phyloP scores from a whole-genome alignment of 257 asterid species.

The Solanum habrochaites region DNA sequence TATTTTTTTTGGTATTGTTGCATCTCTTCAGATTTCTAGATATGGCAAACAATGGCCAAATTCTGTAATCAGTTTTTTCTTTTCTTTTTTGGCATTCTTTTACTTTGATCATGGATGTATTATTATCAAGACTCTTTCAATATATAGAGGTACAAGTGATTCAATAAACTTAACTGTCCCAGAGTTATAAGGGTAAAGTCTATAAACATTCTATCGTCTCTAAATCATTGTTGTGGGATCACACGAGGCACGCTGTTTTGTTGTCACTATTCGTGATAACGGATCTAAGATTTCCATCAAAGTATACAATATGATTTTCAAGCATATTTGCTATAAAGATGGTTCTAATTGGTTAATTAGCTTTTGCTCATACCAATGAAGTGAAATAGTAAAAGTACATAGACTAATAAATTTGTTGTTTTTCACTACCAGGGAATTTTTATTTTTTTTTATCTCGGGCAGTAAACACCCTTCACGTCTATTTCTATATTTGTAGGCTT shows the following conservation, averaged over 20 bases:
- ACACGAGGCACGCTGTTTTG: neutral
- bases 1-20: neutral
- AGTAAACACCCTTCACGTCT: too few relatives aligned
- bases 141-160: neutral
- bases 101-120: neutral
- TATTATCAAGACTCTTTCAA: conserved; percentile 1
- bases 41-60: neutral
- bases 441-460: neutral
- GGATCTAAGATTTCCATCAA: too few relatives aligned
- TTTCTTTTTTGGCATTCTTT: neutral
- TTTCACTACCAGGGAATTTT: neutral
- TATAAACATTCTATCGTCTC: too few relatives aligned
- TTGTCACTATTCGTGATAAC: neutral
- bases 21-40: neutral
- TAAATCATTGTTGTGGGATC: neutral
- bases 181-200: neutral
- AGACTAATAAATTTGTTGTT: neutral
- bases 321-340: neutral
- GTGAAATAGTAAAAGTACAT: neutral
- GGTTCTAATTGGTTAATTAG: neutral
- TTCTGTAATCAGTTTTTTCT: neutral
- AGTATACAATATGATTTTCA: too few relatives aligned
- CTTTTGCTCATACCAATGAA: neutral
- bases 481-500: rapidly evolving
- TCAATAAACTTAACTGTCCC: neutral